phyloP scores from a whole-genome alignment of 768 basidiomycete genomes.

The Boletellus sp. region DNA sequence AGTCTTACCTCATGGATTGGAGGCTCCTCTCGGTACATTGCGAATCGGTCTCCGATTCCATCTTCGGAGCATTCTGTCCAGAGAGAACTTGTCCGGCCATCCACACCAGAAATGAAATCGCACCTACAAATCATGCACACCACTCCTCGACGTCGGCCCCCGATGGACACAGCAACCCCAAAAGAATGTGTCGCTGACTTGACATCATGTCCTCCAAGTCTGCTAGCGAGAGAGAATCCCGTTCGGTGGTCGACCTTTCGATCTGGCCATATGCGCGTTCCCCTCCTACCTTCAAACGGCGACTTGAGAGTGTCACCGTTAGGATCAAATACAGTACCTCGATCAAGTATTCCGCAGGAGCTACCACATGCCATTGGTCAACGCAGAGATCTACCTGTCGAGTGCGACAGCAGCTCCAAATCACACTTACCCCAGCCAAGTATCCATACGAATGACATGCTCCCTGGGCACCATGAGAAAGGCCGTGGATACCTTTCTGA shows the following conservation, averaged over 20 bases:
- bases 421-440: neutral
- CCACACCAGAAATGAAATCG: neutral
- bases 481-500: neutral
- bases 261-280: conserved; percentile 23
- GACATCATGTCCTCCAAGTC: conserved; percentile 1
- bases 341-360: neutral
- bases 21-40: neutral
- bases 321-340: neutral
- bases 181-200: conserved; percentile 8
- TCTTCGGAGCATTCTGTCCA: neutral
- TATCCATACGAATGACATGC: neutral
- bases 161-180: neutral
- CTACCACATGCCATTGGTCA: neutral
- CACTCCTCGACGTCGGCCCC: neutral
- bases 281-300: neutral
- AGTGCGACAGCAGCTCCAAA: neutral
- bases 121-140: neutral
- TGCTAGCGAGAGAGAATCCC: neutral
- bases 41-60: neutral
- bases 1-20: conserved; percentile 1
- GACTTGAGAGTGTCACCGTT: neutral
- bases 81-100: neutral
- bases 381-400: neutral
- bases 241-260: conserved; percentile 25
- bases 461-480: neutral